Percentiles rank a stretch among this genome's conserved stretches.
Evolutionary conservation across 2,329 filamentous ascomycete genomes (phyloP).

Genomic region (Nectriaceae sp.): DNA sequence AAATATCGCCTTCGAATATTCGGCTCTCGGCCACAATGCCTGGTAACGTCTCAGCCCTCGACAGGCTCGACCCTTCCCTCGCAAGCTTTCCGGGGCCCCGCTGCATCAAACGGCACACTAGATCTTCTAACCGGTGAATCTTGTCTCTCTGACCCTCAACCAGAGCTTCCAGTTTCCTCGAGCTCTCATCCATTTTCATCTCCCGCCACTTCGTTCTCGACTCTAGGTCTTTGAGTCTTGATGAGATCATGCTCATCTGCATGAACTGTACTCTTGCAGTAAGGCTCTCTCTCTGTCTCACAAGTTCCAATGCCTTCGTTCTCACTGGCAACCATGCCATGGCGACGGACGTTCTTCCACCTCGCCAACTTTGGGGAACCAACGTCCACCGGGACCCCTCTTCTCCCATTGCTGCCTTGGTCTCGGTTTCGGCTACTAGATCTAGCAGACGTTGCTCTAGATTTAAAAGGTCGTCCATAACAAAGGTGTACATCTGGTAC

Average conservation of each 20-base stretch:
- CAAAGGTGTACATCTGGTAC: conserved; percentile 49
- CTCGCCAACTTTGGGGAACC: conserved; percentile 40
- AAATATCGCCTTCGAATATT: conserved; percentile 7
- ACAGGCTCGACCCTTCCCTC: conserved; percentile 13
- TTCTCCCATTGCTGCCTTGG: conserved; percentile 20
- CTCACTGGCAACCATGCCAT: conserved; percentile 48
- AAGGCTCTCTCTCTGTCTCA: conserved; percentile 47
- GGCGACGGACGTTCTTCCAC: conserved; percentile 39
- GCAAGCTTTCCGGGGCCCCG: conserved; percentile 13
- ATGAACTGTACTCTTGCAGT: conserved; percentile 48
- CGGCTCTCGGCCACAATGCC: not conserved
- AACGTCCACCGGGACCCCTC: conserved; percentile 37
- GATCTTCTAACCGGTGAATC: conserved; percentile 21
- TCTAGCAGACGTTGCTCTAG: conserved; percentile 47
- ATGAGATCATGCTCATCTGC: conserved; percentile 51
- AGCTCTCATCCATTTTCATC: conserved; percentile 30
- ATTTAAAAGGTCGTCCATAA: conserved; percentile 47
- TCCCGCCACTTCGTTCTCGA: conserved; percentile 32
- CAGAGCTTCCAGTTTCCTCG: conserved; percentile 23
- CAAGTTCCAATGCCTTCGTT: conserved; percentile 46
- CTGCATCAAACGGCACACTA: conserved; percentile 16
- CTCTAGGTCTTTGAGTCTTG: conserved; percentile 41
- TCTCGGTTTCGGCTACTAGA: conserved; percentile 45
- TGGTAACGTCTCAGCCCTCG: conserved; percentile 13
- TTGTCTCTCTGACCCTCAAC: conserved; percentile 28